Conservation (phyloP, 2,329 filamentous ascomycete genomes). For the Pseudopyrenochaeta lycopersici region DNA sequence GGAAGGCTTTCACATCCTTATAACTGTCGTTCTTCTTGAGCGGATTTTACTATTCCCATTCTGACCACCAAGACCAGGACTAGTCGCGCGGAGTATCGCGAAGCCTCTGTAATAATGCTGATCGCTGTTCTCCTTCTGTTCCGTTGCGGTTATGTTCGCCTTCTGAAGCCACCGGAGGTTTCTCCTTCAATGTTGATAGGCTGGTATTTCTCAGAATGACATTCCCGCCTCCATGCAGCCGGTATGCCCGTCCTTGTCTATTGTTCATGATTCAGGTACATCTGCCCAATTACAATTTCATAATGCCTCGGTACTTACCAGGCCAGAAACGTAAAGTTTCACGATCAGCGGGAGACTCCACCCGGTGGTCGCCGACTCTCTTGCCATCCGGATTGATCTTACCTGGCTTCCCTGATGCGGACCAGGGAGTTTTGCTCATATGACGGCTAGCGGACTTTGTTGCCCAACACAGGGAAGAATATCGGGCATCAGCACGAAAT, state of each 20-base stretch:
- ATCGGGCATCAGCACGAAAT: neutral
- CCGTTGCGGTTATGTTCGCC: neutral
- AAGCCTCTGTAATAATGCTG: neutral
- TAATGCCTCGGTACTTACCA: conserved; percentile 13
- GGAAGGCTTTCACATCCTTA: no score
- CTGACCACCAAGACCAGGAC: neutral
- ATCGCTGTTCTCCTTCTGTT: neutral
- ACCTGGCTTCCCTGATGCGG: conserved; percentile 10
- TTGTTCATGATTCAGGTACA: neutral
- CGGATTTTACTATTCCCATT: neutral
- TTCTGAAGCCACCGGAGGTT: neutral
- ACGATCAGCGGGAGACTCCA: conserved; percentile 10
- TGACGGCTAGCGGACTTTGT: conserved; percentile 2
- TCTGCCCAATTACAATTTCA: neutral
- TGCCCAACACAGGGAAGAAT: conserved; percentile 12
- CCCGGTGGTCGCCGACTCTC: conserved; percentile 11
- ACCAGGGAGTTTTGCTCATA: conserved; percentile 11
- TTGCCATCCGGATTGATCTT: conserved; percentile 11
- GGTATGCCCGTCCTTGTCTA: neutral
- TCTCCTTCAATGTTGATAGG: neutral
- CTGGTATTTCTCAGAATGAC: neutral
- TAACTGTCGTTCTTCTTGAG: no score
- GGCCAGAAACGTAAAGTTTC: conserved; percentile 7
- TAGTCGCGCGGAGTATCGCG: neutral
- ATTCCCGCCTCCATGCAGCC: neutral